These are phyloP conservation scores for Zymoseptoria brevis DNA, from an alignment of 2,329 filamentous ascomycete species.

Conservation along the genomic window DNA sequence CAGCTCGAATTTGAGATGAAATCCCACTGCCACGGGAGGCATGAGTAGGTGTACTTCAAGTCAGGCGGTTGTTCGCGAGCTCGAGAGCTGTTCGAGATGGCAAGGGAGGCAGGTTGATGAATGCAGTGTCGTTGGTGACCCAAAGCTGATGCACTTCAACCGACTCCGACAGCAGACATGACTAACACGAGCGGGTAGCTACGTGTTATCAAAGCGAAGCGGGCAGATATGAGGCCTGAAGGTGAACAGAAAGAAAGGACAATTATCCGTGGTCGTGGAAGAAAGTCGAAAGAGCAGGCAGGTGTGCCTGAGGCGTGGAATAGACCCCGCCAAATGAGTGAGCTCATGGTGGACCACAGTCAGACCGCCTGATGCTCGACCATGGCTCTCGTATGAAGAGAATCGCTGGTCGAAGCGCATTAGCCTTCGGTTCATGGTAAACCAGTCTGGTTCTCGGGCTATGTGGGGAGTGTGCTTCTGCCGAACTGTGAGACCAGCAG, in stretches of 20 bases:
- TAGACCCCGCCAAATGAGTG: background rate
- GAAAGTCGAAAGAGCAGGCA: background rate
- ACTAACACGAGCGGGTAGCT: background rate
- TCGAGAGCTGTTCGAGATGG: background rate
- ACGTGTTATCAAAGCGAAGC: background rate
- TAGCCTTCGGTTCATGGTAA: background rate
- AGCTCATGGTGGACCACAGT: no score
- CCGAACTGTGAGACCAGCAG: no score
- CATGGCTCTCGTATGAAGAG: background rate
- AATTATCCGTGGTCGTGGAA: background rate
- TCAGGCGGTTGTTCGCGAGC: background rate
- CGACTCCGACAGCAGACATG: background rate
- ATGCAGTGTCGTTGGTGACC: background rate
- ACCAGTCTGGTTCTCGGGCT: no score
- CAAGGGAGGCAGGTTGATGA: background rate
- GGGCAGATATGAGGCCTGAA: background rate
- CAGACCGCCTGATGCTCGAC: background rate
- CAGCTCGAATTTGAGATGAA: slow-evolving; percentile 55
- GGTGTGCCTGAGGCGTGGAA: background rate
- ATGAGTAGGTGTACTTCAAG: slow-evolving; percentile 29
- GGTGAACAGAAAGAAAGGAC: background rate
- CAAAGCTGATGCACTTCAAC: background rate
- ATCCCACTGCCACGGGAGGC: slow-evolving; percentile 56
- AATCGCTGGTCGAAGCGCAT: background rate
- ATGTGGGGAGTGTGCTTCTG: no score